These are phyloP conservation scores for Maudiozyma bulderi DNA, from an alignment of 805 yeast species.

Conservation along the genomic window DNA sequence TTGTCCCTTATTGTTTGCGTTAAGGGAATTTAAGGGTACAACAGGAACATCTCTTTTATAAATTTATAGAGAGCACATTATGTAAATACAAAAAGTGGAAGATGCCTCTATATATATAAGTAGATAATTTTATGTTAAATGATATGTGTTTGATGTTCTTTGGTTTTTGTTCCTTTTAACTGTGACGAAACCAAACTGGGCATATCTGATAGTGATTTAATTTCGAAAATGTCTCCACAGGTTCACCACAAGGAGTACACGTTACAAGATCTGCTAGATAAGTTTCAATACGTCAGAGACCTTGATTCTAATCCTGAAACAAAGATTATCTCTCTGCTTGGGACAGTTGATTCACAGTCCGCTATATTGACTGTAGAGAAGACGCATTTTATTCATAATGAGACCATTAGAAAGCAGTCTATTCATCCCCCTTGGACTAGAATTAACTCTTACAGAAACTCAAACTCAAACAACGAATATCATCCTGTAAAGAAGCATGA, in stretches of 20 bases:
- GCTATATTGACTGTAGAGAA: conserved; percentile 73
- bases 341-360: conserved; percentile 45
- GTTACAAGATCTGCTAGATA: conserved; percentile 20
- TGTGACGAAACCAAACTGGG: no score
- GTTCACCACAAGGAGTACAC: background rate
- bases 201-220: no score
- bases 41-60: background rate
- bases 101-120: no score
- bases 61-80: no score
- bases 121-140: no score
- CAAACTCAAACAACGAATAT: background rate
- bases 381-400: conserved; percentile 44
- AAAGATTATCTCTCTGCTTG: conserved; percentile 60
- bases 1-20: background rate
- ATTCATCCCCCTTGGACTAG: background rate
- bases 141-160: no score
- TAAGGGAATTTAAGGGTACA: background rate
- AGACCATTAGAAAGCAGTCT: conserved; percentile 9
- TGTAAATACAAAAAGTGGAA: no score
- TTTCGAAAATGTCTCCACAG: background rate
- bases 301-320: conserved; percentile 55
- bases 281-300: conserved; percentile 38
- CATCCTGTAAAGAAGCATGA: background rate
- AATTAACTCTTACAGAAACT: background rate
- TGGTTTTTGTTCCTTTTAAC: no score